phyloP scores from a whole-genome alignment of 345 rosid species.

The Nephelium lappaceum region DNA sequence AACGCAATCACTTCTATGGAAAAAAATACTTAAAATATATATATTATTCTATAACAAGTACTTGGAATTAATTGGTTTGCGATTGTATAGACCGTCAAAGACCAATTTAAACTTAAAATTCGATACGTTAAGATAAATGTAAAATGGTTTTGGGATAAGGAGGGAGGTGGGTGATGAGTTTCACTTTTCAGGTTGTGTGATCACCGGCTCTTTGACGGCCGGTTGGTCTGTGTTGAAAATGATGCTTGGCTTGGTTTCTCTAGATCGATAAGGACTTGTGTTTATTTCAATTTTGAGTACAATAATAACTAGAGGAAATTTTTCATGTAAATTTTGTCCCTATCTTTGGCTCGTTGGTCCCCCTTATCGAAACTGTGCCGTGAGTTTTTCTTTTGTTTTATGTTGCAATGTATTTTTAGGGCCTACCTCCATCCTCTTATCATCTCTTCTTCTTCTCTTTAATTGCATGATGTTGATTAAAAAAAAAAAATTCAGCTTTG shows the following conservation, averaged over 20 bases:
- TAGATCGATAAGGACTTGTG: neutral
- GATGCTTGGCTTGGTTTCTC: neutral
- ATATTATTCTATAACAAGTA: too few species aligned
- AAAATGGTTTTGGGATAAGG: neutral
- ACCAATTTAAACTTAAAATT: too few species aligned
- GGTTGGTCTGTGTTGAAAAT: neutral
- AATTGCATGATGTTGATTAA: neutral
- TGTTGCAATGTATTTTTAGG: conserved; percentile 6
- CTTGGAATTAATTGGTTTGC: too few species aligned
- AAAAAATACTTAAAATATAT: too few species aligned
- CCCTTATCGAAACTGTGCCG: conserved; percentile 3
- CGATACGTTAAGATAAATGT: neutral
- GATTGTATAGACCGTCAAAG: too few species aligned
- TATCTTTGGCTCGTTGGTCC: conserved; percentile 6
- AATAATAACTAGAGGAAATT: neutral
- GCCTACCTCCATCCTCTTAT: conserved; percentile 7
- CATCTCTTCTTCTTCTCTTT: neutral
- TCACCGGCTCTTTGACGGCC: conserved; percentile 6
- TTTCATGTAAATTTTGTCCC: conserved; percentile 2
- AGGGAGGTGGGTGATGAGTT: neutral
- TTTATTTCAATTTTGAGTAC: neutral
- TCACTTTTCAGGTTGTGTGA: neutral
- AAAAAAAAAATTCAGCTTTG: neutral
- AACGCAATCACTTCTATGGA: neutral
- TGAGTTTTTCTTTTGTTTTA: neutral